Base-by-base conservation (phyloP, 257 asterid genomes). In the Apocynum venetum region DNA sequence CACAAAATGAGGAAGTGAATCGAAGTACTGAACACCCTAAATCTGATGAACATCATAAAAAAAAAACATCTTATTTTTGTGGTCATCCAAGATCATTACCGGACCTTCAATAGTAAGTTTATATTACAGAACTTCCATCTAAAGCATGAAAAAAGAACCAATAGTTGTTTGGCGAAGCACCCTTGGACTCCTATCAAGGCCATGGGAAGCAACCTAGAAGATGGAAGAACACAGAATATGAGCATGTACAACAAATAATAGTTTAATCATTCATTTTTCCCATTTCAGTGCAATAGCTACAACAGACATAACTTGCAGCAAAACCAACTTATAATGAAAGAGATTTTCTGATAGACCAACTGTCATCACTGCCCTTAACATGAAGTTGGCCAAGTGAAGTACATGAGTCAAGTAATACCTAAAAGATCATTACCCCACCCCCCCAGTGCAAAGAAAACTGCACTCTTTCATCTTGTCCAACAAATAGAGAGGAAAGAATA, bases 121-220 rank as follows among this genome's bases (percentile, higher is more conserved):
- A 31, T 67, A 75, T 67, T 71, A 81, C 78, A 81, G 66, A 75
- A 61, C 76, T 61, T 72, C 83, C 81, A 89, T 83, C 92, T 90
- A 92, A 78, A 91, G 85, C 91, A 87, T 83, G 89, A 90, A 93
- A 83, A 91, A 82, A n/a, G 95, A 72, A 73, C 96, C 96, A 67
- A 87, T 83, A 66, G 98, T 90, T 66, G 98, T 95, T 82, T 88
- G 94, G 76, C 91, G 92, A 75, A 93, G 98, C 91, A 95, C 97
- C 87, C 88, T 91, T 60, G 98, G 87, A 88, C 97, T 90, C 74
- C 98, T 91, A 85, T 93, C 98, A 82, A 95, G 91, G 79, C 98
- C 98, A 73, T 95, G 98, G 75, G 98, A 95, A 77, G 98, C 94
- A 87, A 95, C 98, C 98, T 95, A 82, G 69, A 81, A 55, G 52